Evolutionary conservation across 2,329 filamentous ascomycete species (phyloP), one percentile per base, ranked within the genome.

Genomic region (Magnaporthales sp.): DNA sequence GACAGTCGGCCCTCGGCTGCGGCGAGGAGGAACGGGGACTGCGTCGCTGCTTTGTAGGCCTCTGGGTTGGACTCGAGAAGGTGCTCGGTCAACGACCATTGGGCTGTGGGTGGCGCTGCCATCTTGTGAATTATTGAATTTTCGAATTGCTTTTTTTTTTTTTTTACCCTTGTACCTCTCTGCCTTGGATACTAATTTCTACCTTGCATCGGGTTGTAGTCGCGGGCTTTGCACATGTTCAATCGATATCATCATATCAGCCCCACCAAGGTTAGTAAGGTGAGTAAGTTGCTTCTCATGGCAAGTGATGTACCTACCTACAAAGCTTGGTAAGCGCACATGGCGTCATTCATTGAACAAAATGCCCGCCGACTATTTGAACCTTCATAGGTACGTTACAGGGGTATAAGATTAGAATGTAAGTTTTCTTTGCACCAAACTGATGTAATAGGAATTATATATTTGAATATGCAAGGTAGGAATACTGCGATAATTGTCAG

Each of bases 21-120:
- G 63, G 85, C 81, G 11, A 79, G 80, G 65, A 92, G 84, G 76
- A 92, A 92, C 0, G 85, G 81, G 66, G 87, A 83, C 68, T 89
- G 86, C 0, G 89, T 91, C 11, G 89, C 88, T 30, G 77, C 75
- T 3, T 75, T 77, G 74, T 85, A 85, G 62, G 79, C 77, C 4
- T 75, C 71, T 2, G 78, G 73, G 72, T 81, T 80, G 61, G 78
- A 74, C 19, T 63, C 29, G 68, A 87, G 80, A 60, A 91, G 84
- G 71, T 87, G 80, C 65, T 78, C 75, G 1, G 87, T 89, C 62
- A 91, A 77, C 4, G 84, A 79, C 67, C 72, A 75, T n/a, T 46
- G 38, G 19, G 38, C 4, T 46, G 38, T 46, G 38, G 38, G n/a
- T 7, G n/a, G n/a, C n/a, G n/a, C n/a, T n/a, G 38, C 19, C 30